These are phyloP conservation scores for Arxiozyma heterogenica DNA, from an alignment of 1,139 yeast species.

Conservation along the genomic window DNA sequence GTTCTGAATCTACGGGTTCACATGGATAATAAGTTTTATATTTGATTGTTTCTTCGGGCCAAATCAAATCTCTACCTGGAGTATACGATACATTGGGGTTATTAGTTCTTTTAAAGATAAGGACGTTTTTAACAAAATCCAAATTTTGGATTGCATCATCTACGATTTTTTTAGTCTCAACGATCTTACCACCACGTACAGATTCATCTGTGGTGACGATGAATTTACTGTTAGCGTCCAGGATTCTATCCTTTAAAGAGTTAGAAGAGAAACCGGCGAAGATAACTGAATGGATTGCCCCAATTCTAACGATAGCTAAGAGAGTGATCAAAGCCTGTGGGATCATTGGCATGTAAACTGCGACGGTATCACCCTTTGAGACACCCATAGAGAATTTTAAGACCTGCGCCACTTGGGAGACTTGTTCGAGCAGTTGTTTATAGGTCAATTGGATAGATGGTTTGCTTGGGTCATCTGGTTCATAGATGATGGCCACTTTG, in stretches of 20 bases:
- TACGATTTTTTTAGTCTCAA: constrained; percentile 73
- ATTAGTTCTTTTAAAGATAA: constrained; percentile 69
- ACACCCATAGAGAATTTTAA: constrained; percentile 54
- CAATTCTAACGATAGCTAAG: constrained; percentile 66
- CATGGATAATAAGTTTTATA: constrained; percentile 78
- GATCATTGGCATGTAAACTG: constrained; percentile 80
- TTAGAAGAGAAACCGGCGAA: constrained; percentile 78
- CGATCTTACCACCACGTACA: constrained; percentile 73
- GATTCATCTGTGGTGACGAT: constrained; percentile 78
- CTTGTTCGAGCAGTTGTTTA: constrained; percentile 62
- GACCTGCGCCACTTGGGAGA: constrained; percentile 62
- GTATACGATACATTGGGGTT: constrained; percentile 56
- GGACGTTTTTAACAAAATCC: constrained; percentile 48
- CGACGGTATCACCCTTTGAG: constrained; percentile 74
- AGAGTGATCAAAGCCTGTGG: constrained; percentile 71
- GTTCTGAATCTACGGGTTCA: constrained; percentile 80
- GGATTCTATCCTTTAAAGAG: constrained; percentile 66
- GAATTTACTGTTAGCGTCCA: constrained; percentile 63
- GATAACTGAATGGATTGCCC: constrained; percentile 76
- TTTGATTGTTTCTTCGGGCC: constrained; percentile 67
- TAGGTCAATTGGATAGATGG: constrained; percentile 57
- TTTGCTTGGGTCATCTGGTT: constrained; percentile 61
- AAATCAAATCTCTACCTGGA: constrained; percentile 62
- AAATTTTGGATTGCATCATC: constrained; percentile 72
- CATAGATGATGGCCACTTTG: constrained; percentile 70